phyloP scores from a whole-genome alignment of 2,329 filamentous ascomycete species.

The Zasmidium angulare region DNA sequence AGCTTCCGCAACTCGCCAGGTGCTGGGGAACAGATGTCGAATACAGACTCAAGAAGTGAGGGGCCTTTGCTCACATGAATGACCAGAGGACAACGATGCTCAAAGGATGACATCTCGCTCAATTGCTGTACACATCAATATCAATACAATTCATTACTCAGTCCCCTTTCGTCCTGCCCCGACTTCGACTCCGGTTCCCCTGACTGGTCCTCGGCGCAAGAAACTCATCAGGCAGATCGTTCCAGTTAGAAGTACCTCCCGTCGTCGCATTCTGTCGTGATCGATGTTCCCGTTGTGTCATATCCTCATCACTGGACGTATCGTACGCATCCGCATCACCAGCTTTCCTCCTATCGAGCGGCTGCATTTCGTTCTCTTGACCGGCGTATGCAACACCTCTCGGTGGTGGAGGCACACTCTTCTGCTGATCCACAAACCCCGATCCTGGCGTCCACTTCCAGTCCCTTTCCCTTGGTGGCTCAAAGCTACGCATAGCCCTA shows the following conservation, averaged over 20 bases:
- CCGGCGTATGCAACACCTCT: slow-evolving; percentile 6
- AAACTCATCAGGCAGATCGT: slow-evolving; percentile 51
- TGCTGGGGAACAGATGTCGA: too few species aligned
- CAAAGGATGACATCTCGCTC: neutral
- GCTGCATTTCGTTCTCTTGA: slow-evolving; percentile 40
- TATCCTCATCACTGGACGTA: slow-evolving; percentile 30
- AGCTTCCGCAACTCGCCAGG: too few species aligned
- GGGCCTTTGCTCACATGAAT: neutral
- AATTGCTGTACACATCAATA: neutral
- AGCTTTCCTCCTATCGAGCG: slow-evolving; percentile 36
- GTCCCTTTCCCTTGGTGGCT: slow-evolving; percentile 17
- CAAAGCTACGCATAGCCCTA: slow-evolving; percentile 9
- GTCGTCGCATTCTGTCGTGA: slow-evolving; percentile 27
- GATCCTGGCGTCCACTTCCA: slow-evolving; percentile 30
- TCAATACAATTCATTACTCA: slow-evolving; percentile 12
- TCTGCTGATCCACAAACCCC: slow-evolving; percentile 39
- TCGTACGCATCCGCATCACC: slow-evolving; percentile 36
- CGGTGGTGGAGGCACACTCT: slow-evolving; percentile 3
- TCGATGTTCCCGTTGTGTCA: slow-evolving; percentile 2
- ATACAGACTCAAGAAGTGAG: too few species aligned
- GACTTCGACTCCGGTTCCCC: slow-evolving; percentile 30
- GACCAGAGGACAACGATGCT: neutral
- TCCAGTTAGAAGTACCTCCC: slow-evolving; percentile 40
- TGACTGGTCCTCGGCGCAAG: slow-evolving; percentile 29
- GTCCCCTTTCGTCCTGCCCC: slow-evolving; percentile 32